These are phyloP conservation scores for Dunaliella primolecta DNA, from an alignment of 139 green algal species.

Conservation along the genomic window DNA sequence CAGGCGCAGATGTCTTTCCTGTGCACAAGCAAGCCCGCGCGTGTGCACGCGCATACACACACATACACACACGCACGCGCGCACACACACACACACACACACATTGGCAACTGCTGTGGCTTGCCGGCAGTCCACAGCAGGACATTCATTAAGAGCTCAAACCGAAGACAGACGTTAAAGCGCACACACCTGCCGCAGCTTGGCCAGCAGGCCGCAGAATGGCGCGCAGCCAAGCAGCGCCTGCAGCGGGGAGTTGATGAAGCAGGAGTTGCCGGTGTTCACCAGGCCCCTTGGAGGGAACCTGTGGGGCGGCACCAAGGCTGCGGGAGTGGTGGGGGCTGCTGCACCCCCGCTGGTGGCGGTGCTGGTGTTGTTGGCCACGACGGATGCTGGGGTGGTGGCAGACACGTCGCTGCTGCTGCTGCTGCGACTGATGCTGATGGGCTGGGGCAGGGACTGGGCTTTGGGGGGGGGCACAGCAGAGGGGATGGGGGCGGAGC, in stretches of 20 bases:
- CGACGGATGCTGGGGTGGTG: neutral
- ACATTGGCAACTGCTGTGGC: no score
- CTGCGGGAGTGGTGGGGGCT: neutral
- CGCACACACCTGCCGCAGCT: constrained; percentile 26
- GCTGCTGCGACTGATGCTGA: constrained; percentile 16
- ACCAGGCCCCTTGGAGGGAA: constrained; percentile 63
- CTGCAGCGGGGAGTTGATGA: constrained; percentile 76
- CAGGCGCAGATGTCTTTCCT: no score
- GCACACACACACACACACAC: no score
- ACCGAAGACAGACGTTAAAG: no score
- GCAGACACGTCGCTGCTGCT: neutral
- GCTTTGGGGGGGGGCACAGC: neutral
- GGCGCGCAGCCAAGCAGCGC: constrained; percentile 60
- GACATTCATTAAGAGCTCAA: no score
- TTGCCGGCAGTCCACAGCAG: no score
- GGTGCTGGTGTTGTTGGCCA: neutral
- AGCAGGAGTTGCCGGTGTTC: constrained; percentile 84
- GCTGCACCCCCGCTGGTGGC: neutral
- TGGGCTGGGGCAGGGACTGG: neutral
- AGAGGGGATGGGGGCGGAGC: neutral
- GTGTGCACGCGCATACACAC: no score
- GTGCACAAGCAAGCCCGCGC: no score
- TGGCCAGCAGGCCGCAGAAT: constrained; percentile 62
- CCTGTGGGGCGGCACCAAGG: neutral
- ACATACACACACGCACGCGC: no score